Evolutionary conservation across 2,329 filamentous ascomycete species (phyloP).

Genomic region (Beauveria varroae): DNA sequence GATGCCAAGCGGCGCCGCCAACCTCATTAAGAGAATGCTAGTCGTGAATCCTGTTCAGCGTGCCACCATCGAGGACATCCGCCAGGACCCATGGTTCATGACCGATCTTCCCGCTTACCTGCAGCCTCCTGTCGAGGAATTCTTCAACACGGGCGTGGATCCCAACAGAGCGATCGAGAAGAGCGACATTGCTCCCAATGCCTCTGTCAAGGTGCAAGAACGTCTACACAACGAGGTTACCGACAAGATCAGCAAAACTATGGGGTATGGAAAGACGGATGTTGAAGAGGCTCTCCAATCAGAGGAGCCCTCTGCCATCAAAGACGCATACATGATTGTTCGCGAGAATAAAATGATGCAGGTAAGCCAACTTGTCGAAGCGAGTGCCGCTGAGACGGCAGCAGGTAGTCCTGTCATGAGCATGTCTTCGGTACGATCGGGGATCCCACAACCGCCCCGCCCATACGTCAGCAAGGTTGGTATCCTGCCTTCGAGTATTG

Average conservation of each 20-base stretch:
- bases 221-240: constrained; percentile 89
- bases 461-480: constrained; percentile 77
- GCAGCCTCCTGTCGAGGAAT: constrained; percentile 80
- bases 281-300: constrained; percentile 90
- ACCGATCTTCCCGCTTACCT: constrained; percentile 82
- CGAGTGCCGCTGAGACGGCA: constrained; percentile 27
- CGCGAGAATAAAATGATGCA: constrained; percentile 97
- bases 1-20: constrained; percentile 75
- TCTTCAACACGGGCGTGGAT: constrained; percentile 88
- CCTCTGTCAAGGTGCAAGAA: constrained; percentile 71
- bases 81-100: constrained; percentile 88
- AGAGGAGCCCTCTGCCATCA: constrained; percentile 93
- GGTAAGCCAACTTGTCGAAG: constrained; percentile 52
- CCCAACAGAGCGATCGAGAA: constrained; percentile 85
- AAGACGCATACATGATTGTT: constrained; percentile 97
- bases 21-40: constrained; percentile 85
- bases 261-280: constrained; percentile 93
- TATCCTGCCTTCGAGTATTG: constrained; percentile 83
- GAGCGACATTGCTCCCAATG: constrained; percentile 70
- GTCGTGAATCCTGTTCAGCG: constrained; percentile 92
- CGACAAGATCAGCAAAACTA: constrained; percentile 92
- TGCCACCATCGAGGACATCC: constrained; percentile 89
- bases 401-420: constrained; percentile 44
- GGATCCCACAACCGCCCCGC: constrained; percentile 42
- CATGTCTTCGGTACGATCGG: constrained; percentile 48